phyloP scores from a whole-genome alignment of 1,139 yeast genomes.

The Pichia sp. region DNA sequence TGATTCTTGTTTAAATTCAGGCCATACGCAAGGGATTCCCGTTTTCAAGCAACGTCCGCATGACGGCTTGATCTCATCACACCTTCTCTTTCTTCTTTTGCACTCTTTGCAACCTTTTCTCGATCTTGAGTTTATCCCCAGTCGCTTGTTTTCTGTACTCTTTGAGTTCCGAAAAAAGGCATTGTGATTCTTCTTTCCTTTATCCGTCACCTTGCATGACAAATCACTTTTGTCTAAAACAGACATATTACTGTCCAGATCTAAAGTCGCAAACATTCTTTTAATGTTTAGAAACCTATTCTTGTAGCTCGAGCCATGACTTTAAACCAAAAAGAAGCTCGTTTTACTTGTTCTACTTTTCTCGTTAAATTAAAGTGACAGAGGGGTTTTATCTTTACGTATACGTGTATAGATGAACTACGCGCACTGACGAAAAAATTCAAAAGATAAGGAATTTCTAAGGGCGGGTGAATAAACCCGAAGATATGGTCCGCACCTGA shows the following conservation, averaged over 20 bases:
- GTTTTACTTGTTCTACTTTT: too few relatives aligned
- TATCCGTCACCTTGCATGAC: not conserved
- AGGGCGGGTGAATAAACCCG: too few relatives aligned
- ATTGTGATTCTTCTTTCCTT: not conserved
- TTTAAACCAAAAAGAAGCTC: too few relatives aligned
- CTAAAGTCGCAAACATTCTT: conserved; percentile 12
- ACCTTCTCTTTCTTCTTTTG: conserved; percentile 25
- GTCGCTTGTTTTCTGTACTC: conserved; percentile 9
- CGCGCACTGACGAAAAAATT: too few relatives aligned
- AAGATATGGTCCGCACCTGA: too few relatives aligned
- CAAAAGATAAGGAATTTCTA: too few relatives aligned
- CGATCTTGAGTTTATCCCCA: conserved; percentile 17
- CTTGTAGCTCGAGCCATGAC: too few relatives aligned
- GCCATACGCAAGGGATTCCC: conserved; percentile 17
- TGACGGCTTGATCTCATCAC: conserved; percentile 25
- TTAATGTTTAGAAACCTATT: too few relatives aligned
- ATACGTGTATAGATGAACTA: too few relatives aligned
- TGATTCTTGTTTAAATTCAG: conserved; percentile 2
- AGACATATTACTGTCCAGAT: conserved; percentile 6
- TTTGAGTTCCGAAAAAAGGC: not conserved
- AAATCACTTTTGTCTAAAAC: not conserved
- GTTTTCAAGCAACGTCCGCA: conserved; percentile 24
- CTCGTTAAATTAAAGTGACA: too few relatives aligned
- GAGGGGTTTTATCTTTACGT: too few relatives aligned
- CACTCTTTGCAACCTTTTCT: conserved; percentile 25